Evolutionary conservation across 768 basidiomycete genomes (phyloP).

Genomic region (Phylloporus sp.): DNA sequence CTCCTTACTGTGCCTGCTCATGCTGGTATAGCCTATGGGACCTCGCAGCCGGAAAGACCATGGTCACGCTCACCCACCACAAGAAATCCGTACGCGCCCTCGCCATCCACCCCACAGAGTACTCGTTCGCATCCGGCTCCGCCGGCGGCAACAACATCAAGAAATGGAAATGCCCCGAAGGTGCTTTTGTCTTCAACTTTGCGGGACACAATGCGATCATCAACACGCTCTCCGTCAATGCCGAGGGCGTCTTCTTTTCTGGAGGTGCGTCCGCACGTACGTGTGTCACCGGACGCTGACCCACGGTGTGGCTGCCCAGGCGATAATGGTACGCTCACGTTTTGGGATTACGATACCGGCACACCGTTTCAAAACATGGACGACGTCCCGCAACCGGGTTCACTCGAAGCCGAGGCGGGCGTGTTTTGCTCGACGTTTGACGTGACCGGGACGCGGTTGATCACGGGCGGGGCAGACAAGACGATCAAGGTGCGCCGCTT

Average conservation of each 20-base stretch:
- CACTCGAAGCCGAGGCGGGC: conserved; percentile 94
- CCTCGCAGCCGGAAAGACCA: conserved; percentile 94
- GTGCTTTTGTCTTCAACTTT: conserved; percentile 94
- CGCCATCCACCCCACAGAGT: conserved; percentile 94
- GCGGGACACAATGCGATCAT: conserved; percentile 95
- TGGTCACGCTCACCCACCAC: conserved; percentile 97
- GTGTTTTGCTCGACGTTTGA: conserved; percentile 98
- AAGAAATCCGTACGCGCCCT: conserved; percentile 96
- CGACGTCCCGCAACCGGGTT: conserved; percentile 95
- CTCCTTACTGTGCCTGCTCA: not conserved
- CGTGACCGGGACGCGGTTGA: conserved; percentile 86
- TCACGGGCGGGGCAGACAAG: conserved; percentile 97
- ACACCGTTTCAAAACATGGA: conserved; percentile 92
- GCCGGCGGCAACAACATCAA: conserved; percentile 99
- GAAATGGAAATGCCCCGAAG: conserved; percentile 99
- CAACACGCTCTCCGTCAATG: conserved; percentile 90
- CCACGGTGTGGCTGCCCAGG: conserved; percentile 38
- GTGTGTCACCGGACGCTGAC: not conserved
- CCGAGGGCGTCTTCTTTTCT: conserved; percentile 95
- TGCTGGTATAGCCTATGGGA: conserved; percentile 74
- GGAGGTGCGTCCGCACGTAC: conserved; percentile 51
- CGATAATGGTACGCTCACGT: conserved; percentile 85
- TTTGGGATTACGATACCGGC: conserved; percentile 96
- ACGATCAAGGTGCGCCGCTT: conserved; percentile 92
- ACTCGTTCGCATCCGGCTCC: conserved; percentile 91